Percentiles rank a stretch among this genome's conserved stretches.
Conservation (phyloP, 208 protist species). For the Tritrichomonas foetus region DNA sequence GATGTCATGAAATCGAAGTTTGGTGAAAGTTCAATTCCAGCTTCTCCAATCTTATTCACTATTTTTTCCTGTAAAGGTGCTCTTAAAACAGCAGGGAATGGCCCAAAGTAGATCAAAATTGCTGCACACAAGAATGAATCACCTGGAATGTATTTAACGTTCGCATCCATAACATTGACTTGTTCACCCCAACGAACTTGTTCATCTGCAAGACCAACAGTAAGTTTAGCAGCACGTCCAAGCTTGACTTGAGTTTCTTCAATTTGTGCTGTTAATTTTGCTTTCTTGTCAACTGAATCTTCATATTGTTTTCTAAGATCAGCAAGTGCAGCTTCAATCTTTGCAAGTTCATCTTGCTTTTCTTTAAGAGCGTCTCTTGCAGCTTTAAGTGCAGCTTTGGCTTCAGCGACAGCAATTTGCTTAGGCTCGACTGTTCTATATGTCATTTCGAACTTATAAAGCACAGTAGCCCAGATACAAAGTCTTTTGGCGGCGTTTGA, state of each 20-base stretch:
- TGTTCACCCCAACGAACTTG: slow-evolving; percentile 38
- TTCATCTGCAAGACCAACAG: slow-evolving; percentile 59
- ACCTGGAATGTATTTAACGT: slow-evolving; percentile 70
- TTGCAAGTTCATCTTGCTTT: slow-evolving; percentile 75
- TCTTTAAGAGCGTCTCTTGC: slow-evolving; percentile 74
- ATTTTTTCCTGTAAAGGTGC: slow-evolving; percentile 69
- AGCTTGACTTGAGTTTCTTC: slow-evolving; percentile 52
- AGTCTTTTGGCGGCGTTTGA: slow-evolving; percentile 82
- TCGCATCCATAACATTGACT: slow-evolving; percentile 40
- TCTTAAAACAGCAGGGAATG: slow-evolving; percentile 80
- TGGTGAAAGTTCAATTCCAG: slow-evolving; percentile 53
- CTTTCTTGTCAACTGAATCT: neutral
- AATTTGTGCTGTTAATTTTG: neutral
- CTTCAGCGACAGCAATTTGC: slow-evolving; percentile 72
- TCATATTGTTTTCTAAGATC: slow-evolving; percentile 57
- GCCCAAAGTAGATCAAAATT: slow-evolving; percentile 80
- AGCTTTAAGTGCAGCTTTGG: slow-evolving; percentile 71
- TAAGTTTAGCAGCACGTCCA: slow-evolving; percentile 82
- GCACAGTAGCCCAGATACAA: slow-evolving; percentile 83
- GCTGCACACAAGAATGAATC: slow-evolving; percentile 84
- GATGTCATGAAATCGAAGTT: slow-evolving; percentile 74
- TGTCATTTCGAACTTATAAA: slow-evolving; percentile 62
- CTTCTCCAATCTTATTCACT: slow-evolving; percentile 61
- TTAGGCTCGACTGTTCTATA: slow-evolving; percentile 85
- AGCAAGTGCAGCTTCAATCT: slow-evolving; percentile 62